Evolutionary conservation across 176 grass and related monocot species (phyloP).

Genomic region (Musa schizocarpa): DNA sequence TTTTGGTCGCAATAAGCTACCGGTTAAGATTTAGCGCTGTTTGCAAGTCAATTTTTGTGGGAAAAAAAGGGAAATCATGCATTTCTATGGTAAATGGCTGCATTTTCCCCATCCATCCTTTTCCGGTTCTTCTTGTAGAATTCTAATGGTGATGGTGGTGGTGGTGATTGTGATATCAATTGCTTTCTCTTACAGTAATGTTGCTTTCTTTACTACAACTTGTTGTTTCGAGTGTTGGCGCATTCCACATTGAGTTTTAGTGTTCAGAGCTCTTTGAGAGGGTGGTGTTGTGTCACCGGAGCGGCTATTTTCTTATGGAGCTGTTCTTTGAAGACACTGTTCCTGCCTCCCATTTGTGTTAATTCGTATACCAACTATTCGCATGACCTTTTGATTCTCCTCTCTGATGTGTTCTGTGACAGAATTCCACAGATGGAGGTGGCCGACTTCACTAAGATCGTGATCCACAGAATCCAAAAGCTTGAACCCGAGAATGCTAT

Average conservation of each 20-base stretch:
- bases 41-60: neutral
- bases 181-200: neutral
- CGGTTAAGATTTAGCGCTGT: neutral
- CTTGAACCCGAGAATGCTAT: slow-evolving; percentile 17
- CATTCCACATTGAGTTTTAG: neutral
- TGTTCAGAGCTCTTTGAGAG: neutral
- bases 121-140: neutral
- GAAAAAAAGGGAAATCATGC: neutral
- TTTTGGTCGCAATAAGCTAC: neutral
- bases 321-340: neutral
- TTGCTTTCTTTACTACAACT: neutral
- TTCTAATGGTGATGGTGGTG: too few relatives aligned
- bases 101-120: neutral
- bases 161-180: neutral
- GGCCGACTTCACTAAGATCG: slow-evolving; percentile 18
- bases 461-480: slow-evolving; percentile 16
- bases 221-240: neutral
- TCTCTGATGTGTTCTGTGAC: neutral
- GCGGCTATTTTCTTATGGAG: neutral
- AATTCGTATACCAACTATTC: neutral
- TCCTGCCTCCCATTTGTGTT: neutral
- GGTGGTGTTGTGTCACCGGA: too few relatives aligned
- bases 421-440: slow-evolving; percentile 26
- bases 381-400: slow-evolving; percentile 12
- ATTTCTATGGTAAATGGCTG: neutral